phyloP scores from a whole-genome alignment of 495 filamentous ascomycete genomes.

The Opeltia flavorubescens region DNA sequence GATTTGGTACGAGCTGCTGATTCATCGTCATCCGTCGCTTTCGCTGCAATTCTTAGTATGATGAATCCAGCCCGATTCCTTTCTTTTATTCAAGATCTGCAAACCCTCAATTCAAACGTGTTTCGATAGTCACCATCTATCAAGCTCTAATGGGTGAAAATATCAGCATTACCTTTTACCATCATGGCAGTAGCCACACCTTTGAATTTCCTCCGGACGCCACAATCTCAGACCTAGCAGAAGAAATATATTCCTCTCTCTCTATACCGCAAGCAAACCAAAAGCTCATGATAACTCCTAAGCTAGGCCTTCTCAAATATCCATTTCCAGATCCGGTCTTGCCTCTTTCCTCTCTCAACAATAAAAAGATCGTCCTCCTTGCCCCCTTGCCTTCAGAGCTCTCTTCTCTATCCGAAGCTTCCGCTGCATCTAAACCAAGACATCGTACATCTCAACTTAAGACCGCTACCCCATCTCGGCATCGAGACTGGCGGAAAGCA shows the following conservation, averaged over 20 bases:
- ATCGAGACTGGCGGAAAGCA: conserved; percentile 28
- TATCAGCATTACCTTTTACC: conserved; percentile 36
- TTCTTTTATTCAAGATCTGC: too few species aligned
- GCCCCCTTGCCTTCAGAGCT: conserved; percentile 43
- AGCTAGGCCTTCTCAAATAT: conserved; percentile 51
- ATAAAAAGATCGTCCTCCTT: conserved; percentile 49
- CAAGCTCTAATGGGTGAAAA: background rate
- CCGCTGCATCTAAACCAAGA: conserved; percentile 29
- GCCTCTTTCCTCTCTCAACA: conserved; percentile 34
- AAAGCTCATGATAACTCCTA: conserved; percentile 59
- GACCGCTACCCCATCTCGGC: conserved; percentile 22
- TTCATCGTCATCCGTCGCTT: too few species aligned
- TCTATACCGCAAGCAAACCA: conserved; percentile 55
- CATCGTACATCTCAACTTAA: conserved; percentile 23
- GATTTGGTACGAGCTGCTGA: too few species aligned
- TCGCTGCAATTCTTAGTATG: too few species aligned
- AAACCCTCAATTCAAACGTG: background rate
- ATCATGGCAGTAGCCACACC: conserved; percentile 38
- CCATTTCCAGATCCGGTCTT: conserved; percentile 43
- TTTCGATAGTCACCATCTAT: background rate
- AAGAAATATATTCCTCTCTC: conserved; percentile 34
- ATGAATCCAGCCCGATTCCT: too few species aligned
- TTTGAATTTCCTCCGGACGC: conserved; percentile 29
- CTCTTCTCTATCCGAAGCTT: conserved; percentile 25
- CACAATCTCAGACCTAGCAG: conserved; percentile 47